A percentile compares a stretch with the other conserved stretches of the same genome.
phyloP scores from a whole-genome alignment of 495 filamentous ascomycete genomes.

The Letharia columbiana region DNA sequence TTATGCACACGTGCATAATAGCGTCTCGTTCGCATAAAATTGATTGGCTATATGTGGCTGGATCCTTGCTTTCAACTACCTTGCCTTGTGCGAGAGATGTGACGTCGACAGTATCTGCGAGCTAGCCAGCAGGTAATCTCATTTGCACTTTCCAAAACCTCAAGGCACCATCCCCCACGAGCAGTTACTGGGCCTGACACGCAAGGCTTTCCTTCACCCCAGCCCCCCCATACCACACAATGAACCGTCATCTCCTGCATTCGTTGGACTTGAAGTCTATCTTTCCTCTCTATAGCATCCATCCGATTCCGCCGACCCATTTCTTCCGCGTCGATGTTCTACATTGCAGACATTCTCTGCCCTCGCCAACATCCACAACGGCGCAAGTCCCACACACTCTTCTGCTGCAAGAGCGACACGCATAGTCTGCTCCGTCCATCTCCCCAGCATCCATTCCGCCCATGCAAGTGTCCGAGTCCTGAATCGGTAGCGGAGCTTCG shows the following conservation, averaged over 20 bases:
- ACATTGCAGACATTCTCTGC: conserved; percentile 26
- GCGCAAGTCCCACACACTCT: conserved; percentile 26
- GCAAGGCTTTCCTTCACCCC: not conserved
- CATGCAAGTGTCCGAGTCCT: conserved; percentile 15
- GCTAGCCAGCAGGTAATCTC: not conserved
- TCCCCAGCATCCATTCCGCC: conserved; percentile 12
- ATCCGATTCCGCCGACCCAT: conserved; percentile 23
- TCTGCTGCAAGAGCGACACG: conserved; percentile 21
- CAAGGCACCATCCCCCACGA: not conserved
- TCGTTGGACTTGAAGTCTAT: not conserved
- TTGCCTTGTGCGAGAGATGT: too few species aligned
- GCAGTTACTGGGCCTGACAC: not conserved
- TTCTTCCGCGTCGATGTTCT: conserved; percentile 16
- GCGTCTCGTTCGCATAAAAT: too few species aligned
- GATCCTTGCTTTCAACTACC: too few species aligned
- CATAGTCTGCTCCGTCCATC: conserved; percentile 9
- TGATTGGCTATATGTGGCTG: too few species aligned
- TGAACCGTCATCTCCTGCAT: not conserved
- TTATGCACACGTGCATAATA: not conserved
- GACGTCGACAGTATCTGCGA: not conserved
- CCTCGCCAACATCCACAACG: conserved; percentile 22
- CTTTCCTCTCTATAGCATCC: conserved; percentile 13
- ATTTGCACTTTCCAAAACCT: not conserved
- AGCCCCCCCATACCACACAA: not conserved
- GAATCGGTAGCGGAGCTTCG: conserved; percentile 13